Evolutionary conservation across 306 rosid species (phyloP).

Genomic region (Quercus cerris): DNA sequence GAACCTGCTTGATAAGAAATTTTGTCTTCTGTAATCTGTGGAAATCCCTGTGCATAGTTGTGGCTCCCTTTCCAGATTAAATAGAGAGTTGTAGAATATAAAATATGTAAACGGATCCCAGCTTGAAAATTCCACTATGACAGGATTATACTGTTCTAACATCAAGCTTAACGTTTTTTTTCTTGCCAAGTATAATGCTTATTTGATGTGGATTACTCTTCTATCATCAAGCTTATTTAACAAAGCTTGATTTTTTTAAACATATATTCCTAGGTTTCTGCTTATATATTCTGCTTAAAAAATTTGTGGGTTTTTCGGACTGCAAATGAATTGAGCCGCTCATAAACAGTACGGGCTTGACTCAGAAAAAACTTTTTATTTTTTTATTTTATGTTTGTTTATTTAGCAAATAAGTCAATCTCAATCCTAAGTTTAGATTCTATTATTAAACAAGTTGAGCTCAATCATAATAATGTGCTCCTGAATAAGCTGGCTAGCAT

Average conservation of each 20-base stretch:
- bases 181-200: background rate
- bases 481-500: no score
- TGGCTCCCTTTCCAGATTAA: background rate
- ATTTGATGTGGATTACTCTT: background rate
- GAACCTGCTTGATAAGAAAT: background rate
- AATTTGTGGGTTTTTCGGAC: background rate
- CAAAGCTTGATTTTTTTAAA: background rate
- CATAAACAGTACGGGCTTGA: no score
- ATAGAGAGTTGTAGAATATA: background rate
- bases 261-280: background rate
- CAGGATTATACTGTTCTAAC: background rate
- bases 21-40: background rate
- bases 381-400: no score
- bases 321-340: no score
- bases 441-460: no score
- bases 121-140: background rate
- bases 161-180: background rate
- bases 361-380: no score
- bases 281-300: background rate
- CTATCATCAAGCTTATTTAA: background rate
- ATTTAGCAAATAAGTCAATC: no score
- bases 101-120: background rate
- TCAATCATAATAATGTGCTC: no score
- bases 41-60: background rate
- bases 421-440: no score